Evolutionary conservation across 2,329 filamentous ascomycete species (phyloP).

Genomic region (Aureobasidium subglaciale): DNA sequence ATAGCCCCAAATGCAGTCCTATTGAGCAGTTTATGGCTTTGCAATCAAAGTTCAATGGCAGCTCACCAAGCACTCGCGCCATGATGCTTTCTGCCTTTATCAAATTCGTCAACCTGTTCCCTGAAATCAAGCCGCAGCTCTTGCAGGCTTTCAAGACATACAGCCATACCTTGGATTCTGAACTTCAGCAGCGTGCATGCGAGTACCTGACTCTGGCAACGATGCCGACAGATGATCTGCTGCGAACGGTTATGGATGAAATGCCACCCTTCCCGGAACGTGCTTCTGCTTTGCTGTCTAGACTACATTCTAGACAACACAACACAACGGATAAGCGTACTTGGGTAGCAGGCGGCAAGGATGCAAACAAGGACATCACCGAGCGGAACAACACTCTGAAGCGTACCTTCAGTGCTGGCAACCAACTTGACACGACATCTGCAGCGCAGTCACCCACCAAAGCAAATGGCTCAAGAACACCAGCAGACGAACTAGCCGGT

Average conservation of each 20-base stretch:
- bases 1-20: constrained; percentile 83
- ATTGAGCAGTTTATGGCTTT: constrained; percentile 95
- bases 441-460: constrained; percentile 35
- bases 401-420: constrained; percentile 64
- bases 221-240: constrained; percentile 79
- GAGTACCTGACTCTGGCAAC: constrained; percentile 85
- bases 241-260: constrained; percentile 92
- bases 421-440: constrained; percentile 31
- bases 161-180: constrained; percentile 89
- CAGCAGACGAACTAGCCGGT: constrained; percentile 62
- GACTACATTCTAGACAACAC: constrained; percentile 89
- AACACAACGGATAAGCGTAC: constrained; percentile 85
- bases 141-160: constrained; percentile 85
- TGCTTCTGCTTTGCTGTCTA: constrained; percentile 81
- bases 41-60: constrained; percentile 80
- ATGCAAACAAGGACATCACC: constrained; percentile 77
- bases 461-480: constrained; percentile 29
- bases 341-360: constrained; percentile 96
- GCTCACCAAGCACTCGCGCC: constrained; percentile 80
- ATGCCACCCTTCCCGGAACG: constrained; percentile 98
- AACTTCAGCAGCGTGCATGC: constrained; percentile 91
- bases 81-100: constrained; percentile 94
- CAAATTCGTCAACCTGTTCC: constrained; percentile 97
- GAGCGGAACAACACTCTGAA: constrained; percentile 76
- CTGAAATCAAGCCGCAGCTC: constrained; percentile 94